Conservation (phyloP, 2,329 filamentous ascomycete species). For the Drechslerella dactyloides region DNA sequence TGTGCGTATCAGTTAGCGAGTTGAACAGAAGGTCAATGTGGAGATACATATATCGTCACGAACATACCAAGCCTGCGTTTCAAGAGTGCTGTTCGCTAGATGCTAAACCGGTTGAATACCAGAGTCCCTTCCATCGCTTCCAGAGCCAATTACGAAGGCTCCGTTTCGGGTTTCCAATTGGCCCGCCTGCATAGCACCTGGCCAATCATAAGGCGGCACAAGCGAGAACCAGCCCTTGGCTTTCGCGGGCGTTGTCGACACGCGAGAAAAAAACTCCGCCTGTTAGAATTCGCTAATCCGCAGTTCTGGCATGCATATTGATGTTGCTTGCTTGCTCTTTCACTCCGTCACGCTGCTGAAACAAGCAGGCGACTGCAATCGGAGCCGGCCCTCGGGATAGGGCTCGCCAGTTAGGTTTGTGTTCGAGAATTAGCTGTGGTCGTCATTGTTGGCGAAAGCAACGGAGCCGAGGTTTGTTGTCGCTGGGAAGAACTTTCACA, state of each 20-base stretch:
- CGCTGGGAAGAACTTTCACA: not conserved
- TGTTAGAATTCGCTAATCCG: conserved; percentile 17
- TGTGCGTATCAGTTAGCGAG: conserved; percentile 2
- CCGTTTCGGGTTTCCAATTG: conserved; percentile 45
- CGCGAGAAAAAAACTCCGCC: not conserved
- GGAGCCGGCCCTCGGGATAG: not conserved
- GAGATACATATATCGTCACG: not conserved
- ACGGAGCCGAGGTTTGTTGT: not conserved
- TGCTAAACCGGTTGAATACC: not conserved
- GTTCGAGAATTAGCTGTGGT: not conserved
- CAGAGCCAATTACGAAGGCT: conserved; percentile 12
- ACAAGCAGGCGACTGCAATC: conserved; percentile 10
- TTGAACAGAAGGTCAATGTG: not conserved
- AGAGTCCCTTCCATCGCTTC: not conserved
- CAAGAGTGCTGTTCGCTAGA: not conserved
- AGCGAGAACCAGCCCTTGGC: conserved; percentile 26
- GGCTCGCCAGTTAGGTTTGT: not conserved
- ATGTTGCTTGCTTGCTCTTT: not conserved
- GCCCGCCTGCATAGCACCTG: conserved; percentile 10
- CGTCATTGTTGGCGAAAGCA: not conserved
- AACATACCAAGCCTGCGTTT: not conserved
- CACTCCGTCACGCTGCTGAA: conserved; percentile 15
- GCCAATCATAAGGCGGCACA: conserved; percentile 39
- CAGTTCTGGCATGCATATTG: not conserved
- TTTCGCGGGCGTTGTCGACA: conserved; percentile 1